Evolutionary conservation across 2,329 filamentous ascomycete genomes (phyloP).

Genomic region (Sclerotinia sclerotiorum): DNA sequence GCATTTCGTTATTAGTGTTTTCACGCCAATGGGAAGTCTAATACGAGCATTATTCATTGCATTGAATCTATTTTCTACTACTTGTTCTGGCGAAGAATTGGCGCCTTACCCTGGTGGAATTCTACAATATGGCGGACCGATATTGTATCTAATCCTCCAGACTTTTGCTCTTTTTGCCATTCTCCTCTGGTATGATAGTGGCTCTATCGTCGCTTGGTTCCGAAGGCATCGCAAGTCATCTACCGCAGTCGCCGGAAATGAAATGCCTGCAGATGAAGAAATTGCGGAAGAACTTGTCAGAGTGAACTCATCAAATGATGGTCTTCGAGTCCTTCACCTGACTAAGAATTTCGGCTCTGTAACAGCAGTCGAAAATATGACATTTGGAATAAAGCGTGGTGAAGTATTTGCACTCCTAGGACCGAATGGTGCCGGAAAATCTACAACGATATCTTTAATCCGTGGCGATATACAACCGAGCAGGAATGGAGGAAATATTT

Average conservation of each 20-base stretch:
- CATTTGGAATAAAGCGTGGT: conserved; percentile 75
- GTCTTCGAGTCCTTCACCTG: conserved; percentile 73
- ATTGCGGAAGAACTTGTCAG: conserved; percentile 64
- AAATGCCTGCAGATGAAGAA: conserved; percentile 46
- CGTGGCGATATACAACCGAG: conserved; percentile 79
- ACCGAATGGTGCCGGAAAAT: conserved; percentile 89
- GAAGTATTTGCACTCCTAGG: conserved; percentile 89
- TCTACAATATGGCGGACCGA: conserved; percentile 76
- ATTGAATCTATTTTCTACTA: conserved; percentile 79
- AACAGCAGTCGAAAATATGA: conserved; percentile 83
- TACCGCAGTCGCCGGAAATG: conserved; percentile 15
- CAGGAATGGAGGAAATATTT: conserved; percentile 70
- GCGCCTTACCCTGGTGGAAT: conserved; percentile 69
- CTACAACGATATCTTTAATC: conserved; percentile 84
- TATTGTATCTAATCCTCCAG: conserved; percentile 78
- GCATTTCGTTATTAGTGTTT: conserved; percentile 70
- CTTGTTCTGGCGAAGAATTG: conserved; percentile 66
- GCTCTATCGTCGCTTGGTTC: conserved; percentile 59
- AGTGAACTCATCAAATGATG: conserved; percentile 53
- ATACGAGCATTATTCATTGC: conserved; percentile 72
- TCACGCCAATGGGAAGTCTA: conserved; percentile 77
- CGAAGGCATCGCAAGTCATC: conserved; percentile 41
- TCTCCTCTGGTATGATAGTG: conserved; percentile 79
- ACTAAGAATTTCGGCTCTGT: conserved; percentile 76
- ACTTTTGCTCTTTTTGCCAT: conserved; percentile 67